phyloP scores from a whole-genome alignment of 371 early-diverging fungal species.

The Mortierella polycephala region DNA sequence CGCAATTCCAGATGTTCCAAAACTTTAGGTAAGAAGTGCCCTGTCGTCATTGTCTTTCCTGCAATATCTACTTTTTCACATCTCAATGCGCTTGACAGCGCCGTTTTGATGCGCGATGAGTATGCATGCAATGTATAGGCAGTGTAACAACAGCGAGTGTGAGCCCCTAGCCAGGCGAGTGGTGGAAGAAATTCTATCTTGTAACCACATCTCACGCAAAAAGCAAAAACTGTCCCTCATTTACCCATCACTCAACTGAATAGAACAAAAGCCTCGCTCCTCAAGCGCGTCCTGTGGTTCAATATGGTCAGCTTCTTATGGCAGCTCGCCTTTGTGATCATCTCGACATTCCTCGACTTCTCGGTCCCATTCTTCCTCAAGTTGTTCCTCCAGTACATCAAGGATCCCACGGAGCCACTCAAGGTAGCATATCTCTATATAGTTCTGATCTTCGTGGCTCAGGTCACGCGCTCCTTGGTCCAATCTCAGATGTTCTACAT shows the following conservation, averaged over 20 bases:
- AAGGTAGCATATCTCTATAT: constrained; percentile 63
- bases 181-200: no score
- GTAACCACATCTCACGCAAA: no score
- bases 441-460: constrained; percentile 63
- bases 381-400: constrained; percentile 60
- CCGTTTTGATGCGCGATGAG: no score
- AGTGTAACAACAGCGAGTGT: no score
- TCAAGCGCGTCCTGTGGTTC: constrained; percentile 34
- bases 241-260: no score
- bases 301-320: constrained; percentile 35
- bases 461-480: constrained; percentile 62
- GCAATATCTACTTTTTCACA: background rate
- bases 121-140: no score
- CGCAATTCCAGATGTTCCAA: constrained; percentile 42
- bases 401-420: constrained; percentile 54
- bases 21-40: constrained; percentile 18
- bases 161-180: no score
- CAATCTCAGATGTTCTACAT: constrained; percentile 70
- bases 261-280: constrained; percentile 25
- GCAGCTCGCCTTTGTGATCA: constrained; percentile 64
- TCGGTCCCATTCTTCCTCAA: constrained; percentile 65
- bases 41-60: background rate
- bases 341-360: constrained; percentile 65
- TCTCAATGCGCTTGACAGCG: no score
- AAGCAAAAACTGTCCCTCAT: no score